These are phyloP conservation scores for Scedosporium boydii DNA, from an alignment of 2,329 filamentous ascomycete species.

Conservation along the genomic window DNA sequence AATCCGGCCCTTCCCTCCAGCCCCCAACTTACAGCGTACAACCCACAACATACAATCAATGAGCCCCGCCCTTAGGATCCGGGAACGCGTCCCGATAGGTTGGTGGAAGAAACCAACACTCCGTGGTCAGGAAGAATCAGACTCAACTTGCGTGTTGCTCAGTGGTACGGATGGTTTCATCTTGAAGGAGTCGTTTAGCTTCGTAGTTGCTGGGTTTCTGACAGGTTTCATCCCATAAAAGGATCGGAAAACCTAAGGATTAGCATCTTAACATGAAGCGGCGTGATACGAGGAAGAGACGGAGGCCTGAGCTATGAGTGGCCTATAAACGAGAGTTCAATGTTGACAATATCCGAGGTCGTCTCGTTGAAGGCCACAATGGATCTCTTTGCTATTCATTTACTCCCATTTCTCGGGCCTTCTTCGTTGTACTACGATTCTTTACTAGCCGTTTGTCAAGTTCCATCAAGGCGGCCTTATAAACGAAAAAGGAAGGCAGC, in stretches of 20 bases:
- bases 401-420: no score
- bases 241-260: no score
- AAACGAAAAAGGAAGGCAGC: neutral
- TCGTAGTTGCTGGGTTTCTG: neutral
- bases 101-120: neutral
- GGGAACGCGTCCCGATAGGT: neutral
- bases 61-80: neutral
- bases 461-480: neutral
- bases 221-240: no score
- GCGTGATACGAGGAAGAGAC: no score
- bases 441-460: neutral
- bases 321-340: no score
- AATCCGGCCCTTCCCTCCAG: neutral
- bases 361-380: no score
- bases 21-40: neutral
- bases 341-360: no score
- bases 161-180: neutral
- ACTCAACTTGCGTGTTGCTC: neutral
- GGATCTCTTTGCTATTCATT: no score
- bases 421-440: no score
- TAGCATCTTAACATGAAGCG: no score
- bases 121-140: neutral
- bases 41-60: no score
- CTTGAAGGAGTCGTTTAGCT: neutral
- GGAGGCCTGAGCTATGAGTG: no score